Percentiles rank a stretch among this genome's conserved stretches.
Conservation (phyloP, 371 early-diverging fungal species). For the Syncephalastrum contaminatum region DNA sequence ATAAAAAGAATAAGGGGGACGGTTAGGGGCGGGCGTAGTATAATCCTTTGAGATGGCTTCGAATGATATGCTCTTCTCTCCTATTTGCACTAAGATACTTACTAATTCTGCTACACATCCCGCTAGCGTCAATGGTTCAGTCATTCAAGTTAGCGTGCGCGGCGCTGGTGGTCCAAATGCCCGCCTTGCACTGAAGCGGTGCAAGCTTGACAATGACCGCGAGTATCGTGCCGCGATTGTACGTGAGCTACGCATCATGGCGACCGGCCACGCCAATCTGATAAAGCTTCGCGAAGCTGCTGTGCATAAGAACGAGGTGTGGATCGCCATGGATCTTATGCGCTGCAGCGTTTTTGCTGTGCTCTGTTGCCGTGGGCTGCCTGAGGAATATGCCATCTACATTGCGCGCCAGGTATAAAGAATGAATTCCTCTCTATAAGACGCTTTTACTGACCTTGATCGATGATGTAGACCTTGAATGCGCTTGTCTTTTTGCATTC, state of each 20-base stretch:
- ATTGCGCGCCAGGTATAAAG: conserved; percentile 36
- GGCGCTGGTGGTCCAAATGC: conserved; percentile 7
- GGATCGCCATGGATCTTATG: conserved; percentile 56
- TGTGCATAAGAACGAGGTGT: conserved; percentile 37
- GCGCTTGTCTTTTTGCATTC: conserved; percentile 37
- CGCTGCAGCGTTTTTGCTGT: conserved; percentile 48
- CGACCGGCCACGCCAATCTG: conserved; percentile 40
- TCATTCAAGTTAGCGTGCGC: conserved; percentile 22
- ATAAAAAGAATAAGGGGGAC: conserved; percentile 1
- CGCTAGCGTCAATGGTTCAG: conserved; percentile 24
- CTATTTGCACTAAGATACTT: not conserved
- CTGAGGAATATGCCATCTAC: conserved; percentile 44
- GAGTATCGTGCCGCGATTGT: conserved; percentile 46
- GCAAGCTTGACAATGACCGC: conserved; percentile 38
- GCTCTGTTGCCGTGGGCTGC: conserved; percentile 34
- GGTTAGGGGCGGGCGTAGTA: not conserved
- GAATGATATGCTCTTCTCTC: not conserved
- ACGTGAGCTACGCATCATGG: conserved; percentile 49
- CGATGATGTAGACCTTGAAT: conserved; percentile 30
- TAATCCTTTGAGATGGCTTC: not conserved
- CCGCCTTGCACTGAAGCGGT: conserved; percentile 39
- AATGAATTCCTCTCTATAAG: conserved; percentile 6
- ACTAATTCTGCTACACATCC: not conserved
- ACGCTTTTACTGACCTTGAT: conserved; percentile 27
- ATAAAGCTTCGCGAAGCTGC: conserved; percentile 41